Conservation (phyloP, 2,329 filamentous ascomycete species). For the Graphilbum fragrans region DNA sequence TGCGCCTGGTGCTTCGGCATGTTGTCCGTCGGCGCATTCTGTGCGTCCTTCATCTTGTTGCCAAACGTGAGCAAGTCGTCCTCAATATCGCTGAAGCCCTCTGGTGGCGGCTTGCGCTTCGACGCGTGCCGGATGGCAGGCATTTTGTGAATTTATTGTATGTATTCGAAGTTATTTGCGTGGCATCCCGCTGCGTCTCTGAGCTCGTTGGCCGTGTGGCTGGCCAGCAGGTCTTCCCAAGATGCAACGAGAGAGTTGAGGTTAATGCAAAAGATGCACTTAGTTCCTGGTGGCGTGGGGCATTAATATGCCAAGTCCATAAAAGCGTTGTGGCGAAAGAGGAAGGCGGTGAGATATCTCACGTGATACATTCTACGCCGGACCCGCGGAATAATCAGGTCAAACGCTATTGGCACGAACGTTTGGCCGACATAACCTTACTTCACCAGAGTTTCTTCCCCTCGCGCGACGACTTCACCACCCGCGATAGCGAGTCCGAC, state of each 20-base stretch:
- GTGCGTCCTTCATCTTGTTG: constrained; percentile 92
- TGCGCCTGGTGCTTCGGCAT: constrained; percentile 77
- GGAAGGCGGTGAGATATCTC: not conserved
- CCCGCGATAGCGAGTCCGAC: no score
- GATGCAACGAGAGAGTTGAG: no score
- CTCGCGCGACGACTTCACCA: no score
- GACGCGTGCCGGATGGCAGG: constrained; percentile 64
- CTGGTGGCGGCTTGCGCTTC: constrained; percentile 71
- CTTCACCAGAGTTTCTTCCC: not conserved
- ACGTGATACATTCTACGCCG: not conserved
- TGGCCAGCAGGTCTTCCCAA: no score
- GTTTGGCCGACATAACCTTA: not conserved
- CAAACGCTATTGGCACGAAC: not conserved
- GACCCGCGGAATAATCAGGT: not conserved
- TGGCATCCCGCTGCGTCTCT: no score
- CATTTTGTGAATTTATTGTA: no score
- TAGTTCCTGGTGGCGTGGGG: no score
- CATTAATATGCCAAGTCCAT: no score
- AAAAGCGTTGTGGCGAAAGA: not conserved
- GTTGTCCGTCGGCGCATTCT: constrained; percentile 75
- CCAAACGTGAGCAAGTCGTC: constrained; percentile 74
- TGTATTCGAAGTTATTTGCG: no score
- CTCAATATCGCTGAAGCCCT: constrained; percentile 80
- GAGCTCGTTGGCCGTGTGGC: no score
- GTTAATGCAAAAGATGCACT: no score